Conservation (phyloP, 176 grass and related monocot genomes). For the Ananas comosus region DNA sequence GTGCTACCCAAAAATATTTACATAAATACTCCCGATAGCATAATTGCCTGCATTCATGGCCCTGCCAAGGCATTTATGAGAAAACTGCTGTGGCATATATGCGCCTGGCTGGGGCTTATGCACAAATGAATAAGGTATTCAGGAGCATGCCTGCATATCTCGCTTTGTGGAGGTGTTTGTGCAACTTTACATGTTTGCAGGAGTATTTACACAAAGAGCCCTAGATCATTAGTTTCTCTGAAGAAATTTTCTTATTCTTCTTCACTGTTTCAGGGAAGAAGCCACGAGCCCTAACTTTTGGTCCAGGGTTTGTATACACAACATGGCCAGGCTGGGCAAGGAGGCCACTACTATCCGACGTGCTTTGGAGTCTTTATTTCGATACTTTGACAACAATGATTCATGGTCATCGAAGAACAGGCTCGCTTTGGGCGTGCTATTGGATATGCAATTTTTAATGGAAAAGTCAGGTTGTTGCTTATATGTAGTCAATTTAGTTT, state of each 20-base stretch:
- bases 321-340: conserved; percentile 86
- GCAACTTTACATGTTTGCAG: no score
- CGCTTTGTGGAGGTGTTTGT: not conserved
- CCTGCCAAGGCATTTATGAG: not conserved
- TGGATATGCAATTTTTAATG: conserved; percentile 86
- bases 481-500: not conserved
- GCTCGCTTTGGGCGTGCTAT: conserved; percentile 58
- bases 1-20: no score
- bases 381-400: conserved; percentile 65
- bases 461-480: conserved; percentile 63
- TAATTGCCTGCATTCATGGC: no score
- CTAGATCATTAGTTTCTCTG: not conserved
- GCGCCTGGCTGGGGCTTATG: not conserved
- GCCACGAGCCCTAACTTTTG: conserved; percentile 71
- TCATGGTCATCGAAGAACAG: conserved; percentile 71
- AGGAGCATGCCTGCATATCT: no score
- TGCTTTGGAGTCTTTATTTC: conserved; percentile 85
- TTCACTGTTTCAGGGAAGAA: conserved; percentile 63
- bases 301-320: conserved; percentile 88
- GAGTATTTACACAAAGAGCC: no score
- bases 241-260: conserved; percentile 4
- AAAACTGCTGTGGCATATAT: not conserved
- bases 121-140: not conserved
- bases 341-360: conserved; percentile 90
- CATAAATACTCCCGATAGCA: no score